Base-by-base conservation (phyloP, 116 monocot genomes). In the Papilionanthe hybrid region DNA sequence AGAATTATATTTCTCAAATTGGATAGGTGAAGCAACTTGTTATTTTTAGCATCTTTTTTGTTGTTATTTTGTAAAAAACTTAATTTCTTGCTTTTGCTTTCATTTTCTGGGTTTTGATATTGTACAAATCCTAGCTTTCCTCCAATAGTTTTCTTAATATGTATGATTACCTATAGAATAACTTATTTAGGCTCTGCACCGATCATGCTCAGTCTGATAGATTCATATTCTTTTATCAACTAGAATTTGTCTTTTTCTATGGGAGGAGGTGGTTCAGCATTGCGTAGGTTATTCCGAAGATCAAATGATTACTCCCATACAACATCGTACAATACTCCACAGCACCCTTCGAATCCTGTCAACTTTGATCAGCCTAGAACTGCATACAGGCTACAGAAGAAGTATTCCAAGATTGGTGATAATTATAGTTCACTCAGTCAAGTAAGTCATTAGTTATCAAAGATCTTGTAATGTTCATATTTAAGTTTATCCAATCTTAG, bases 181-280 rank as follows among this genome's bases (percentile, higher is more conserved):
- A 15, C 69, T 32, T 37, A 30, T 32, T 69, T 41, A 43, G 41
- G 72, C 43, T 43, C 43, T 42, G 10, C 42, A 75, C 48, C 19
- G 22, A 27, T 72, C 41, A 18, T 75, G 27, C 49, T 75, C 49
- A 4, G 10, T 25, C 75, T 75, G 37, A 44, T 19, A 72, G 9
- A 44, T 73, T 44, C 22, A 49, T 49, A 49, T 28, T 18, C 28
- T 75, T 77, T 47, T 48, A 41, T 73, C 56, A 9, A 56, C 7
- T 69, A 58, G 72, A 23, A 50, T 77, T 72, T 19, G 32, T 28
- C 23, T 60, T 53, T 78, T 53, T 48, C 60, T 44, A 91, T 91
- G 91, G 91, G 91, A 79, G 88, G 88, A 82, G 82, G 67, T 72
- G 80, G 32, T 53, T 91, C 91, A 6, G 88, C 81, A 53, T 71